Conservation (phyloP, 2,329 filamentous ascomycete genomes). For the Daldinia sp. region DNA sequence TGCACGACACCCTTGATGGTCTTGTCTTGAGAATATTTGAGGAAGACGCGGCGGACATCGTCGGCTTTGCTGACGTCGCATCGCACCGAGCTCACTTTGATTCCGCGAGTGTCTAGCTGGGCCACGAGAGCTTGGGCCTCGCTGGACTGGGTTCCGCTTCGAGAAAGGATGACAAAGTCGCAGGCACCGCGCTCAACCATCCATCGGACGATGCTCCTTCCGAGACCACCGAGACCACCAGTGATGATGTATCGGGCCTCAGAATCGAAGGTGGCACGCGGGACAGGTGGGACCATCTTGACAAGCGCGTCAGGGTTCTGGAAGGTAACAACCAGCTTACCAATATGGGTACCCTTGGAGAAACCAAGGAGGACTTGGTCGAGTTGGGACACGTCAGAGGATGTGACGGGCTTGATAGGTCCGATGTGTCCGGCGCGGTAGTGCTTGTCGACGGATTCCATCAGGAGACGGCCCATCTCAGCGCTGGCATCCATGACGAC, state of each 20-base stretch:
- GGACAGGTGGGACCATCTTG: neutral
- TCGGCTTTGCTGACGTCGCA: slow-evolving; percentile 6
- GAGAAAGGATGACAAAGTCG: slow-evolving; percentile 15
- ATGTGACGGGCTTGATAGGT: slow-evolving; percentile 13
- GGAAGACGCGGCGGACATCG: neutral
- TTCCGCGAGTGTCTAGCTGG: neutral
- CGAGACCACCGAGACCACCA: slow-evolving; percentile 22
- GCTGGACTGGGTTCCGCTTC: neutral
- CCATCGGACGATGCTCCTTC: slow-evolving; percentile 22
- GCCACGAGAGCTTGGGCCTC: slow-evolving; percentile 2
- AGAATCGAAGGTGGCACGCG: slow-evolving; percentile 11
- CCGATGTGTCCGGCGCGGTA: slow-evolving; percentile 21
- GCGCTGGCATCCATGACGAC: slow-evolving; percentile 16
- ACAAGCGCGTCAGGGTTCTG: slow-evolving; percentile 4
- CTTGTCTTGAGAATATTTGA: neutral
- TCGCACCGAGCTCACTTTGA: neutral
- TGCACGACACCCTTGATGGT: slow-evolving; percentile 10
- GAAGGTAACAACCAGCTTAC: slow-evolving; percentile 39
- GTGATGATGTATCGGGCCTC: slow-evolving; percentile 20
- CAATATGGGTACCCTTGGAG: slow-evolving; percentile 35
- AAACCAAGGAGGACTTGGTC: slow-evolving; percentile 24
- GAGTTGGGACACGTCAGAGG: slow-evolving; percentile 19
- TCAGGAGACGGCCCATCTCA: slow-evolving; percentile 6
- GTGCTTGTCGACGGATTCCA: slow-evolving; percentile 18
- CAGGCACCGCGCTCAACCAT: slow-evolving; percentile 24